Evolutionary conservation across 768 basidiomycete species (phyloP).

Genomic region (Collybia nuda): DNA sequence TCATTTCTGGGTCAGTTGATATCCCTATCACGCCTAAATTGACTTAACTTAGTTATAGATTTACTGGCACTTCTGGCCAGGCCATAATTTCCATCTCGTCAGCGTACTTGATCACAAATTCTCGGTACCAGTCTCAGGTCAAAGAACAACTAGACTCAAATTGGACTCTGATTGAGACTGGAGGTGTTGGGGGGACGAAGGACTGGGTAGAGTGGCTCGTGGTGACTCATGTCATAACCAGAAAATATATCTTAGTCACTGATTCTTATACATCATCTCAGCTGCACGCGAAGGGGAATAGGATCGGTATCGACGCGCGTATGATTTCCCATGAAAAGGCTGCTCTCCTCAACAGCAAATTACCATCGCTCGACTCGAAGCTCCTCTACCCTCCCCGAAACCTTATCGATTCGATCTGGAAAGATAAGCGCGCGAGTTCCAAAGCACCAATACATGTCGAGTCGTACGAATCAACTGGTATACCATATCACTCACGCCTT

Average conservation of each 20-base stretch:
- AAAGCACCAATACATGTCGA: constrained; percentile 66
- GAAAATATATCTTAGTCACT: background rate
- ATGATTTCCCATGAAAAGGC: constrained; percentile 79
- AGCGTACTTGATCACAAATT: constrained; percentile 78
- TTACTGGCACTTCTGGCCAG: constrained; percentile 55
- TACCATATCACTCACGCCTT: constrained; percentile 5
- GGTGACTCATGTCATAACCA: constrained; percentile 34
- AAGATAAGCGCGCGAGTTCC: constrained; percentile 70
- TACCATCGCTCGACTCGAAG: constrained; percentile 56
- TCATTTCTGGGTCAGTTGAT: constrained; percentile 67
- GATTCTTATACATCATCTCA: constrained; percentile 10
- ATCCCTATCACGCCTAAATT: background rate
- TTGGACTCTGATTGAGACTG: constrained; percentile 70
- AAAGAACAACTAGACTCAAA: constrained; percentile 65
- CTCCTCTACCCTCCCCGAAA: constrained; percentile 83
- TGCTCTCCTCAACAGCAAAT: constrained; percentile 53
- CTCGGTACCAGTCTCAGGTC: constrained; percentile 84
- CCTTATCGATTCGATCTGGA: constrained; percentile 81
- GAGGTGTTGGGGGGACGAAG: constrained; percentile 48
- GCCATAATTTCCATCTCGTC: constrained; percentile 65
- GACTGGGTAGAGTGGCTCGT: constrained; percentile 83
- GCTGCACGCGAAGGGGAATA: constrained; percentile 40
- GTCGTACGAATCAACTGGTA: constrained; percentile 66
- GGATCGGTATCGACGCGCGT: constrained; percentile 83
- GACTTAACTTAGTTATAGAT: constrained; percentile 15